A percentile compares a stretch with the other conserved stretches of the same genome.
phyloP scores from a whole-genome alignment of 768 basidiomycete genomes.

The Rhodotorula paludigena region DNA sequence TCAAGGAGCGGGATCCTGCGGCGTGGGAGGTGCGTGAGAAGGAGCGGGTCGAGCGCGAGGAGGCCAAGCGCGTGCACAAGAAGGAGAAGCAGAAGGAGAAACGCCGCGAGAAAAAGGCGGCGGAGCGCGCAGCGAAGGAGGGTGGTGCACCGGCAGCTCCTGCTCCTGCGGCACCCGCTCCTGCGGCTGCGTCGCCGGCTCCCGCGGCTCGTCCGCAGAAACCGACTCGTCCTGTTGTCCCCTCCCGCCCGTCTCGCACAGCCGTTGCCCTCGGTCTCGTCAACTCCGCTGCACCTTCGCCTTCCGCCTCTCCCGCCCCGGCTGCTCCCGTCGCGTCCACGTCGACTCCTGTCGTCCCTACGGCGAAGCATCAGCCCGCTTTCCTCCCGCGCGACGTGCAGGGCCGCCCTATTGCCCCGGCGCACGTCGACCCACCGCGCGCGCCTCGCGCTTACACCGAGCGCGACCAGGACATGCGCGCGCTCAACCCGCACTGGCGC shows the following conservation, averaged over 20 bases:
- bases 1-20: slow-evolving; percentile 29
- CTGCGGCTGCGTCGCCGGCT: background rate
- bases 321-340: background rate
- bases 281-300: background rate
- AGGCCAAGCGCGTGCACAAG: slow-evolving; percentile 18
- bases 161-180: background rate
- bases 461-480: too few species aligned
- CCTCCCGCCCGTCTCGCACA: slow-evolving; percentile 14
- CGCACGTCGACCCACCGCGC: background rate
- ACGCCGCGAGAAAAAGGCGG: background rate
- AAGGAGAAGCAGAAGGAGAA: slow-evolving; percentile 13
- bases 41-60: slow-evolving; percentile 10
- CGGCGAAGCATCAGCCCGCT: background rate
- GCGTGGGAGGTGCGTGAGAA: slow-evolving; percentile 20
- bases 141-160: background rate
- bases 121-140: background rate
- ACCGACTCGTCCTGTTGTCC: slow-evolving; percentile 5
- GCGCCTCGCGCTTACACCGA: too few species aligned
- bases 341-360: slow-evolving; percentile 1
- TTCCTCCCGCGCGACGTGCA: background rate
- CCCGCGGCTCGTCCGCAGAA: background rate
- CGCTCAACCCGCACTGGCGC: too few species aligned
- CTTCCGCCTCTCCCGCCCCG: background rate
- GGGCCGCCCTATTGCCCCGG: background rate
- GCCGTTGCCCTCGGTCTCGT: slow-evolving; percentile 21